A percentile compares a stretch with the other conserved stretches of the same genome.
phyloP scores from a whole-genome alignment of 441 rosid species.

The Populus hybrid region DNA sequence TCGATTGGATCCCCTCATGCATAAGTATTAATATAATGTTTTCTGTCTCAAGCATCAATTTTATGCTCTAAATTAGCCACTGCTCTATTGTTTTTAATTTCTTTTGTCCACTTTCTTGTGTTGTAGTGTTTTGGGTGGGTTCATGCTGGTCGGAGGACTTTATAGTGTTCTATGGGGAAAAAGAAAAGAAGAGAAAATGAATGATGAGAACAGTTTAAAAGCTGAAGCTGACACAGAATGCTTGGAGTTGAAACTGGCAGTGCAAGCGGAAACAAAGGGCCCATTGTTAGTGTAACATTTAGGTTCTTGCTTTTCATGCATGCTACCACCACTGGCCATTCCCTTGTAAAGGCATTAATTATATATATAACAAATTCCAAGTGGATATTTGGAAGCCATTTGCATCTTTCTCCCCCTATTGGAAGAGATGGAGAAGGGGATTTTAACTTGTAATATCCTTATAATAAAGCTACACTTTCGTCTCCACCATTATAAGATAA shows the following conservation, averaged over 20 bases:
- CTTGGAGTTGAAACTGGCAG: constrained; percentile 39
- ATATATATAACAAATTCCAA: too few species aligned
- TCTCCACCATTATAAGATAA: too few species aligned
- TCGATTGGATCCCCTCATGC: neutral
- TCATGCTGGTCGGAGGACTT: constrained; percentile 68
- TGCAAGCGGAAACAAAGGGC: constrained; percentile 1
- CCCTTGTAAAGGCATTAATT: neutral
- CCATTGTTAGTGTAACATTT: constrained; percentile 2
- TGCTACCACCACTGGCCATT: neutral
- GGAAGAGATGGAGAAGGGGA: too few species aligned
- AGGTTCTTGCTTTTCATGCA: neutral
- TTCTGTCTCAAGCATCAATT: too few species aligned
- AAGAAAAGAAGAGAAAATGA: constrained; percentile 46
- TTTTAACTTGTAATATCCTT: too few species aligned
- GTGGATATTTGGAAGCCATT: too few species aligned
- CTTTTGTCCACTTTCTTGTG: neutral
- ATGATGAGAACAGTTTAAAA: constrained; percentile 17
- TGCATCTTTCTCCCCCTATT: too few species aligned
- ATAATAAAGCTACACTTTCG: too few species aligned
- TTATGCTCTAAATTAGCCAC: too few species aligned
- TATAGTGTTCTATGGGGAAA: constrained; percentile 88
- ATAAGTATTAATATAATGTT: neutral
- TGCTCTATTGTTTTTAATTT: neutral
- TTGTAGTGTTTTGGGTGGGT: constrained; percentile 61
- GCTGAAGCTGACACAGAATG: constrained; percentile 32